phyloP scores from a whole-genome alignment of 1,284 basidiomycete species.

The Ustilago tritici region DNA sequence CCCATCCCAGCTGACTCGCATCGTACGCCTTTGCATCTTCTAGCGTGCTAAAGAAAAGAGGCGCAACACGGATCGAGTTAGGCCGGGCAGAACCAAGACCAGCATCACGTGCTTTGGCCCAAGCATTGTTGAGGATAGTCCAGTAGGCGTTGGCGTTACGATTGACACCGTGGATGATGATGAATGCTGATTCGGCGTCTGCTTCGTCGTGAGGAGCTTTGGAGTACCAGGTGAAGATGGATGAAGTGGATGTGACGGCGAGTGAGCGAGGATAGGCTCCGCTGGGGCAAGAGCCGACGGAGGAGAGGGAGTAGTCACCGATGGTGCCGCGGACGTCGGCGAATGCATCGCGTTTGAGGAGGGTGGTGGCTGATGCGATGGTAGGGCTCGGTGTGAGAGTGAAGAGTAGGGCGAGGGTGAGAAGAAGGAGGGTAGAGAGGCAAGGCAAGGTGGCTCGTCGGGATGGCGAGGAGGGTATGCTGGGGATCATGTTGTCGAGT shows the following conservation, averaged over 20 bases:
- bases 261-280: conserved; percentile 36
- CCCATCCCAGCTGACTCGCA: conserved; percentile 47
- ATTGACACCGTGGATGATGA: conserved; percentile 57
- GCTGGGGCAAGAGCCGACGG: conserved; percentile 13
- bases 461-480: neutral
- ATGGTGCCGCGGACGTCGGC: conserved; percentile 28
- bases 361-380: neutral
- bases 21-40: conserved; percentile 39
- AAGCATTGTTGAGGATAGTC: conserved; percentile 44
- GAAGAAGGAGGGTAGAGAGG: conserved; percentile 8
- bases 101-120: conserved; percentile 25
- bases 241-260: conserved; percentile 5
- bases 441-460: neutral
- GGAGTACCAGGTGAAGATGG: conserved; percentile 54
- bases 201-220: conserved; percentile 46
- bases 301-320: conserved; percentile 16
- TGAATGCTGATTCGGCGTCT: conserved; percentile 48
- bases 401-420: conserved; percentile 3
- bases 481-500: neutral
- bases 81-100: conserved; percentile 17
- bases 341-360: conserved; percentile 32
- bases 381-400: neutral
- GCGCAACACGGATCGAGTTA: conserved; percentile 56
- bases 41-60: conserved; percentile 55
- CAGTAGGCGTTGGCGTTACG: conserved; percentile 58